phyloP scores from a whole-genome alignment of 495 filamentous ascomycete species.

The Hypoxylon rickii region DNA sequence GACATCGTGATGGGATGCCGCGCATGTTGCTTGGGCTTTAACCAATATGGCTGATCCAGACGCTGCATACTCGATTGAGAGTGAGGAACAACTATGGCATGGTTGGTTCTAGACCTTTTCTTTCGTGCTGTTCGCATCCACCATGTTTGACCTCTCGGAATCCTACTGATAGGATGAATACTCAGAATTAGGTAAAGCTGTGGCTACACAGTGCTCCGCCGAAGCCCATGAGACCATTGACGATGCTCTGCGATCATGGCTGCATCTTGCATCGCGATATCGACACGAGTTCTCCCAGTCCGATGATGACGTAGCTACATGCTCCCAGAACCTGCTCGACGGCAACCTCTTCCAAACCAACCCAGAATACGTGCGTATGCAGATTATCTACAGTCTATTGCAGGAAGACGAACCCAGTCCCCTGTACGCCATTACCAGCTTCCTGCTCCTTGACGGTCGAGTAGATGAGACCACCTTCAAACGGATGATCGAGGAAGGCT shows the following conservation, averaged over 20 bases:
- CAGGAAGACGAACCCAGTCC: slow-evolving; percentile 84
- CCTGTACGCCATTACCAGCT: slow-evolving; percentile 79
- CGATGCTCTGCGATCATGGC: slow-evolving; percentile 80
- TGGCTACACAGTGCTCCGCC: slow-evolving; percentile 70
- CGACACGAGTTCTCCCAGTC: slow-evolving; percentile 83
- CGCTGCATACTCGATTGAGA: slow-evolving; percentile 70
- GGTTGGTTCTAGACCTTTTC: slow-evolving; percentile 56
- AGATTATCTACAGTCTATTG: slow-evolving; percentile 88
- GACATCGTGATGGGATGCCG: slow-evolving; percentile 27
- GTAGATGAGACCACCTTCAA: slow-evolving; percentile 77
- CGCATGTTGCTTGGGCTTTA: slow-evolving; percentile 19
- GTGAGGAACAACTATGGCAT: slow-evolving; percentile 91
- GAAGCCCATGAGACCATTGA: slow-evolving; percentile 76
- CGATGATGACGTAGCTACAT: slow-evolving; percentile 83
- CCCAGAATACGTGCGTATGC: slow-evolving; percentile 84
- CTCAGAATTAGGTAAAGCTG: slow-evolving; percentile 80
- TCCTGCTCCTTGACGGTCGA: slow-evolving; percentile 90
- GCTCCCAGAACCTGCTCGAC: slow-evolving; percentile 78
- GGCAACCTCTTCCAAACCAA: slow-evolving; percentile 74
- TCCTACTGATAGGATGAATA: slow-evolving; percentile 3
- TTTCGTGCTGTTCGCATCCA: not conserved
- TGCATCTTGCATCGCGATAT: slow-evolving; percentile 75
- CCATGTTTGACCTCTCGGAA: not conserved
- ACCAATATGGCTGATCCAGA: slow-evolving; percentile 64
- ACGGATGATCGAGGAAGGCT: slow-evolving; percentile 84